Evolutionary conservation across 139 green algal genomes (phyloP).

Genomic region (Dunaliella primolecta): DNA sequence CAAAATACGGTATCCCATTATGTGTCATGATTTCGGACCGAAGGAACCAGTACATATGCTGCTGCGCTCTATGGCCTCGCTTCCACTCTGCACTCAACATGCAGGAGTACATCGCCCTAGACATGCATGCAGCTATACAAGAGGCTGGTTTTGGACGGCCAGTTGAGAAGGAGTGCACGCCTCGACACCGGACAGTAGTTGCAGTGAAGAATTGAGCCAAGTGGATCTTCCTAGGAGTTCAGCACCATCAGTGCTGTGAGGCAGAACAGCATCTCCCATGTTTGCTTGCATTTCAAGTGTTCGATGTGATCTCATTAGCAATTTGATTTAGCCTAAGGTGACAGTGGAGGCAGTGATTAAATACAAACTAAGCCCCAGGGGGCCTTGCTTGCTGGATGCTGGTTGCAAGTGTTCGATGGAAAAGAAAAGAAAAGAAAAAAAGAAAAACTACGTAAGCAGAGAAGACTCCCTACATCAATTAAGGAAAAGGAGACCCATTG

Average conservation of each 20-base stretch:
- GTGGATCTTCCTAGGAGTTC: background rate
- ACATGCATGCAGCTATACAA: conserved; percentile 45
- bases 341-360: background rate
- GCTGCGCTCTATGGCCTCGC: too few species aligned
- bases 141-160: conserved; percentile 45
- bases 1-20: background rate
- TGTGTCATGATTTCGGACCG: background rate
- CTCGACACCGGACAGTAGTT: conserved; percentile 57
- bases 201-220: conserved; percentile 46
- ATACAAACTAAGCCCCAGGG: background rate
- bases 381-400: too few species aligned
- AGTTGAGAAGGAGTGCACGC: conserved; percentile 43
- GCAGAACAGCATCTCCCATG: too few species aligned
- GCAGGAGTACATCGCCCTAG: conserved; percentile 62
- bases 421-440: too few species aligned
- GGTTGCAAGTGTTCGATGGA: too few species aligned
- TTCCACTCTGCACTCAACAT: too few species aligned
- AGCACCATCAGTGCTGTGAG: background rate
- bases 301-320: too few species aligned
- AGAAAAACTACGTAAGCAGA: too few species aligned
- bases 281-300: too few species aligned
- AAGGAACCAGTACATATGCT: background rate
- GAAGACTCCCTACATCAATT: too few species aligned
- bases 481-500: too few species aligned
- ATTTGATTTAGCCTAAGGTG: too few species aligned